Base-by-base conservation (phyloP, 768 basidiomycete genomes). In the Leucosporidium creatinivorum region DNA sequence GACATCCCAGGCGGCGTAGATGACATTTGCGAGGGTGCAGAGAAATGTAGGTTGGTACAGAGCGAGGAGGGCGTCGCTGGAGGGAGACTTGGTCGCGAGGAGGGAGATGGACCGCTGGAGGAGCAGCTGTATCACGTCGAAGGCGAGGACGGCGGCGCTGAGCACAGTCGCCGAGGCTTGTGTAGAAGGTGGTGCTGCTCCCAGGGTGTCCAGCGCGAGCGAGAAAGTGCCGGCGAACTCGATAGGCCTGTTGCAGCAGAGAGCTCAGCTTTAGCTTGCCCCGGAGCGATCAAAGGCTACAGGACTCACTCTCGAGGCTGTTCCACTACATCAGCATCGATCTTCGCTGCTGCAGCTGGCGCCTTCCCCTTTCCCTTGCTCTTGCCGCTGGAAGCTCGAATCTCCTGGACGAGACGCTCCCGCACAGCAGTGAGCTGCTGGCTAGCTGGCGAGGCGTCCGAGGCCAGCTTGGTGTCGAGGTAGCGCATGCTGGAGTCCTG, bases 1-100 rank as follows among this genome's bases (percentile, higher is more conserved):
- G 10, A 48, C 28, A 19, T 72, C 70, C 64, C 64, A 68, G 1
- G 63, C 51, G 0, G 64, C 28, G 62, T 68, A 72, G 58, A 72
- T 54, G 4, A 15, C 15, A 18, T 26, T 28, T 1, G 54, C 21
- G 36, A 72, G 67, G 2, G 8, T 6, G 36, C 36, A 3, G 61
- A 68, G 64, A 58, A 58, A 49, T 0, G 23, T 2, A 17, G 61
- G 30, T 1, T 67, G 44, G 58, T 66, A 25, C 4, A 49, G 36
- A 9, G 30, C 9, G 54, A 54, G 61, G 25, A 68, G 44, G n/a
- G 8, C 8, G 8, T 44, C 39, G 39, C 39, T 44, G 39, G 39
- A 44, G 39, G 39, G 39, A 44, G 39, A 6, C 15, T 44, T 44
- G 8, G 39, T 44, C 39, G 39, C 39, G 39, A 44, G 39, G 39